Evolutionary conservation across 345 rosid species (phyloP), one percentile per base, ranked within the genome.

Genomic region (Camelina sativa): DNA sequence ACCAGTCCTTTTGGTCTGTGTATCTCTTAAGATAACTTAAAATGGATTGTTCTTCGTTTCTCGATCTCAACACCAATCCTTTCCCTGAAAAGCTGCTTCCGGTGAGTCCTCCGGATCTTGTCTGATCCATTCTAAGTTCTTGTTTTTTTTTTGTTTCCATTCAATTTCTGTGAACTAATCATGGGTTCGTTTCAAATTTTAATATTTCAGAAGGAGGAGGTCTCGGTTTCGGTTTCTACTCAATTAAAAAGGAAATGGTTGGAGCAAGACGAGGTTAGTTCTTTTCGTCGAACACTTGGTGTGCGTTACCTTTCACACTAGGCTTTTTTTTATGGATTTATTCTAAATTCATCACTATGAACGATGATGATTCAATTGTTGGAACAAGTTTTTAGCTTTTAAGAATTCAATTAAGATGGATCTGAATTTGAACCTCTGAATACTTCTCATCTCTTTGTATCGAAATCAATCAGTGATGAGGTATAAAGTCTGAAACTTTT

Each of bases 31-130:
- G 41, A 40, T 65, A 40, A 65, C 52, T 43, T 4, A 0, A 7
- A 15, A 78, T 78, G 81, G 81, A 61, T 32, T 61, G 51, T 70
- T 79, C 82, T 54, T 74, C 79, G 61, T 59, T 41, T 81, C 83
- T 92, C 19, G 86, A 87, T 56, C 92, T 92, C 79, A 86, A 83
- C 32, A 75, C 80, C 73, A 85, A 74, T 63, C 70, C 85, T 50
- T 78, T 34, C 12, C 46, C 25, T 10, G 78, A 48, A 28, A 77
- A 73, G 65, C 7, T 64, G 70, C 82, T 64, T 72, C 82, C 67
- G 77, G 93, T 87, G 78, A 84, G 91, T 85, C 34, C 37, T 34
- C 37, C 63, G 9, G 17, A 46, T 63, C 1, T 16, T 30, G 2
- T 6, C 7, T 44, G 32, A 34, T 71, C 43, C 41, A 59, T 71